phyloP scores from a whole-genome alignment of 352 stramenopile species.

The Pythium pectinolyticum region DNA sequence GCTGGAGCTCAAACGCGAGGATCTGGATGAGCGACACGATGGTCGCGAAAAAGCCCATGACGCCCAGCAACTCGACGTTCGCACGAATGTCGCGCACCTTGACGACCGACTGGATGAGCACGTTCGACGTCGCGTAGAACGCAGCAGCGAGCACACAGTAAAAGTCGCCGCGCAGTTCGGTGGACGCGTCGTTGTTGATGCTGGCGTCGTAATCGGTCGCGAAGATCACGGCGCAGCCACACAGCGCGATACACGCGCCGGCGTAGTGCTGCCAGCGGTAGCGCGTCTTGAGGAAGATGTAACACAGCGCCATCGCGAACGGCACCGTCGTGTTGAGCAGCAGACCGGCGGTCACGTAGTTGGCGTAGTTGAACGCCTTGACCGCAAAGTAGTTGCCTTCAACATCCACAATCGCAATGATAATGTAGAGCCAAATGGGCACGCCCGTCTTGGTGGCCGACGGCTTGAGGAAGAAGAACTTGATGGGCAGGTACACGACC shows the following conservation, averaged over 20 bases:
- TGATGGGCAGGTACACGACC: slow-evolving; percentile 46
- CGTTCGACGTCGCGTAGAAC: slow-evolving; percentile 67
- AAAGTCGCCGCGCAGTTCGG: slow-evolving; percentile 53
- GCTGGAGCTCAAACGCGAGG: slow-evolving; percentile 40
- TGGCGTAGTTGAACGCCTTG: slow-evolving; percentile 72
- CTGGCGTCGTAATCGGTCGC: slow-evolving; percentile 52
- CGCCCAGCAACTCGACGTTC: slow-evolving; percentile 59
- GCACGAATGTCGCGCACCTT: slow-evolving; percentile 54
- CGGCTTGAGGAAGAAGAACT: slow-evolving; percentile 36
- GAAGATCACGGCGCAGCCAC: slow-evolving; percentile 59
- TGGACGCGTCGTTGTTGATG: slow-evolving; percentile 25
- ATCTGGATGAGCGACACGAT: slow-evolving; percentile 60
- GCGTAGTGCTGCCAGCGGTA: slow-evolving; percentile 58
- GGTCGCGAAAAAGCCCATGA: slow-evolving; percentile 51
- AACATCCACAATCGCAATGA: slow-evolving; percentile 59
- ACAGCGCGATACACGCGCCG: slow-evolving; percentile 41
- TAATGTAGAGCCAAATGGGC: slow-evolving; percentile 61
- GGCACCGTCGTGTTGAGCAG: slow-evolving; percentile 72
- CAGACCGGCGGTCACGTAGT: slow-evolving; percentile 64
- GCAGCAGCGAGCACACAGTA: slow-evolving; percentile 58
- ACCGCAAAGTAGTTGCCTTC: slow-evolving; percentile 75
- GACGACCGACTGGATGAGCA: slow-evolving; percentile 73
- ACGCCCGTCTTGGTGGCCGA: slow-evolving; percentile 33
- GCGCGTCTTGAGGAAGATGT: slow-evolving; percentile 64
- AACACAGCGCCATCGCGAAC: slow-evolving; percentile 68